Evolutionary conservation across 1,139 yeast genomes (phyloP).

Genomic region (Taphrina communis): DNA sequence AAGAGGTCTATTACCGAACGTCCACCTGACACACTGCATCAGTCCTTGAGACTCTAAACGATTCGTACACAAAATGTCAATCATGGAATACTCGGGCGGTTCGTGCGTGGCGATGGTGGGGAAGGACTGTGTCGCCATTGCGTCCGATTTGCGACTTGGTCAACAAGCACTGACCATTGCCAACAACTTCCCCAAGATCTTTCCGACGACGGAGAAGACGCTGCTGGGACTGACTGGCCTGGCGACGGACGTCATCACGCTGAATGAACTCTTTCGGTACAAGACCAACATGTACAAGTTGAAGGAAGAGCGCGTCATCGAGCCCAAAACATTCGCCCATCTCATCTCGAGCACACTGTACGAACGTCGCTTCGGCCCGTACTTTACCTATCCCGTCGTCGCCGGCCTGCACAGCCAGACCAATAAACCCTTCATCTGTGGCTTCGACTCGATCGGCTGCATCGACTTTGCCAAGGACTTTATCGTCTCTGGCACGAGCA

Average conservation of each 20-base stretch:
- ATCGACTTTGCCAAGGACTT: conserved; percentile 94
- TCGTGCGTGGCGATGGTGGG: conserved; percentile 99
- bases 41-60: conserved; percentile 7
- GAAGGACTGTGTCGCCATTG: conserved; percentile 97
- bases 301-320: conserved; percentile 88
- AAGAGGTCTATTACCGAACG: no score
- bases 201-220: conserved; percentile 75
- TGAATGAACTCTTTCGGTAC: conserved; percentile 75
- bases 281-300: conserved; percentile 87
- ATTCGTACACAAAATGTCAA: conserved; percentile 26
- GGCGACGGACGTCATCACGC: conserved; percentile 90
- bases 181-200: conserved; percentile 90
- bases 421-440: conserved; percentile 86
- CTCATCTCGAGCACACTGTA: conserved; percentile 87
- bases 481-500: conserved; percentile 95
- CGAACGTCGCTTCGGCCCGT: conserved; percentile 90
- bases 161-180: conserved; percentile 91
- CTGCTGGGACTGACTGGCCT: conserved; percentile 92
- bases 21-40: neutral
- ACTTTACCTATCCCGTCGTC: conserved; percentile 94
- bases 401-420: conserved; percentile 89
- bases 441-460: conserved; percentile 95
- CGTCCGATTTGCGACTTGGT: conserved; percentile 92
- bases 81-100: conserved; percentile 62
- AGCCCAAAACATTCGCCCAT: conserved; percentile 92